Base-by-base conservation (phyloP, 208 protist genomes). In the Wallacemonas collosoma region DNA sequence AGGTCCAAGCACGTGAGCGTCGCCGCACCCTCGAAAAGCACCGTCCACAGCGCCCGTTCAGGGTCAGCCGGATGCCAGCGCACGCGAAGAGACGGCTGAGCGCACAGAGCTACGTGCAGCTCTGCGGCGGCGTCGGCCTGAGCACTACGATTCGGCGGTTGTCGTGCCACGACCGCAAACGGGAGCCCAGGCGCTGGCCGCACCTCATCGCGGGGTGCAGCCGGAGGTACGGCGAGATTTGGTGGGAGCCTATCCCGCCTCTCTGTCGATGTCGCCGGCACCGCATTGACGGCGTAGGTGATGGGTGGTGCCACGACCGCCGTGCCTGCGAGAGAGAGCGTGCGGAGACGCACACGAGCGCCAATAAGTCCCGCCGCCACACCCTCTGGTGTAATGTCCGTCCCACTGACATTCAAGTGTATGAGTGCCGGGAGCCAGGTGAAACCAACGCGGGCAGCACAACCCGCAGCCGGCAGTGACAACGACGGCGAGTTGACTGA, bases 371-470 rank as follows among this genome's bases (percentile, higher is more conserved):
- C 60, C 6, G 60, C 60, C 11, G 43, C 60, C 41, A 65, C 5
- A 35, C 60, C 60, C 43, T 65, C 60, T 8, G 60, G 60, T 15
- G 60, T 65, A 41, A 65, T 45, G 60, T 50, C 60, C 7, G 60
- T 39, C 41, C 43, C 60, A 41, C 7, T 51, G n/a, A 65, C 1
- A 5, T 17, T 38, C 38, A 65, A n/a, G 15, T 65, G 60, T 3
- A 3, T 9, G 8, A 65, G 60, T 5, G 60, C 60, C 11, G 60
- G 60, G 9, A 65, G 40, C 60, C 60, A 65, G 41, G 26, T 41
- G 60, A 65, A 44, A 14, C 60, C 60, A 48, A 65, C 60, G 7
- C 41, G 4, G 35, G 5, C 36, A 38, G 26, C 26, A 26, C 26
- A 26, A 26, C 26, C 26, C 26, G 26, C 26, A 26, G 17, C 53